Evolutionary conservation across 306 rosid genomes (phyloP).

Genomic region (Gastrolobium villosum): DNA sequence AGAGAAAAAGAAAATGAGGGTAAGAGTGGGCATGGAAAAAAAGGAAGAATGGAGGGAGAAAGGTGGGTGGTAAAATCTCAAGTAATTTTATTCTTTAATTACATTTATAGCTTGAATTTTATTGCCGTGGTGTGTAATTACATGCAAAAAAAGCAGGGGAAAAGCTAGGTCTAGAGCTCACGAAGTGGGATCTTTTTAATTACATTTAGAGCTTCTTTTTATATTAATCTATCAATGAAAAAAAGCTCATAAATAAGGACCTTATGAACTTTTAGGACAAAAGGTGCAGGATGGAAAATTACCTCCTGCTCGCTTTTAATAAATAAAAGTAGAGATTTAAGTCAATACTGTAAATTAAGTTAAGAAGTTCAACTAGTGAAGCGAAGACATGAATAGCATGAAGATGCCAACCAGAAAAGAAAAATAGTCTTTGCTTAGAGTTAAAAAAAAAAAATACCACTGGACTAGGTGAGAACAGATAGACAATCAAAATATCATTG

Average conservation of each 20-base stretch:
- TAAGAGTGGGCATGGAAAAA: background rate
- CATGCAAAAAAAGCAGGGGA: too few species aligned
- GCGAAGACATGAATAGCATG: conserved; percentile 11
- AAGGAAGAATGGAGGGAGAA: background rate
- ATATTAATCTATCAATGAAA: background rate
- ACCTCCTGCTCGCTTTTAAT: background rate
- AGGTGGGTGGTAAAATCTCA: background rate
- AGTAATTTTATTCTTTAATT: background rate
- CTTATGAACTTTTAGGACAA: background rate
- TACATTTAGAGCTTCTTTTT: background rate
- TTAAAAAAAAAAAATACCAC: conserved; percentile 37
- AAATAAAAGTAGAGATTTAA: background rate
- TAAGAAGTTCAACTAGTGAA: conserved; percentile 29
- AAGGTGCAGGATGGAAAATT: conserved; percentile 17
- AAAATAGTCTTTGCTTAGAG: background rate
- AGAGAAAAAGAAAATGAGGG: background rate
- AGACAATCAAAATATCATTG: conserved; percentile 15
- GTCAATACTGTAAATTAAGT: conserved; percentile 5
- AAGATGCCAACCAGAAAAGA: conserved; percentile 20
- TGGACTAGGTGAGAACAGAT: conserved; percentile 7
- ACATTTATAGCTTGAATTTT: background rate
- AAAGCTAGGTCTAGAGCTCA: too few species aligned
- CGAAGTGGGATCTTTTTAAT: too few species aligned
- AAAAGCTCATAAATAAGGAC: background rate
- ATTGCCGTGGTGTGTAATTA: too few species aligned